Base-by-base conservation (phyloP, 2,329 filamentous ascomycete species). In the Penicillium sp. region DNA sequence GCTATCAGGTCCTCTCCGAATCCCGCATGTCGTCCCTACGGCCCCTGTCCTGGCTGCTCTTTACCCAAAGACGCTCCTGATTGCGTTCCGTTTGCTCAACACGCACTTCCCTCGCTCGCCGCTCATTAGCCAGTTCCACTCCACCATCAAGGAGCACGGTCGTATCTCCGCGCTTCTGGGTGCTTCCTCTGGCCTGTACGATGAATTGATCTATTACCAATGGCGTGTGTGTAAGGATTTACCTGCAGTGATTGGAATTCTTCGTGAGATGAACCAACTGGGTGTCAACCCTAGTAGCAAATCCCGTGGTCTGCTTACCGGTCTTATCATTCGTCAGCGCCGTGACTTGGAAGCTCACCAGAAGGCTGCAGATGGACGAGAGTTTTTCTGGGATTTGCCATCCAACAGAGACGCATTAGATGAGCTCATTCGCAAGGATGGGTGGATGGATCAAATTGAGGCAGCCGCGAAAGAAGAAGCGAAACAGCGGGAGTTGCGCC, bases 201-300 rank as follows among this genome's bases (percentile, higher is more conserved):
- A 78, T 56, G 75, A 77, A 40, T 61, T 78, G 55, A 69, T 79
- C 29, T 65, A 67, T 38, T 73, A 75, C 54, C 67, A 72, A 53
- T 79, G 77, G 77, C 62, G 66, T 38, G 70, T 71, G 5, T 73
- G 73, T 47, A 71, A 70, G 6, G 73, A 78, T 42, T 61, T 79
- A 2, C 67, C 70, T 5, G 70, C 66, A 14, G 70, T 79, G 29
- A 63, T 75, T 3, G 61, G 67, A 1, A 64, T 78, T 9, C 61
- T 78, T 9, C 61, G 63, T 22, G 76, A 79, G 44, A 79, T 79
- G 77, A 69, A 77, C 45, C 61, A 70, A n/a, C 69, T 66, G 5
- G 77, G 75, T 4, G 62, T 77, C 44, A 68, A 72, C 38, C 67
- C 72, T 7, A 67, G 74, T 50, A 36, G 54, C 5, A 65, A 67